These are phyloP conservation scores for Ceratocystis papillata DNA, from an alignment of 2,329 filamentous ascomycete genomes.

Conservation along the genomic window DNA sequence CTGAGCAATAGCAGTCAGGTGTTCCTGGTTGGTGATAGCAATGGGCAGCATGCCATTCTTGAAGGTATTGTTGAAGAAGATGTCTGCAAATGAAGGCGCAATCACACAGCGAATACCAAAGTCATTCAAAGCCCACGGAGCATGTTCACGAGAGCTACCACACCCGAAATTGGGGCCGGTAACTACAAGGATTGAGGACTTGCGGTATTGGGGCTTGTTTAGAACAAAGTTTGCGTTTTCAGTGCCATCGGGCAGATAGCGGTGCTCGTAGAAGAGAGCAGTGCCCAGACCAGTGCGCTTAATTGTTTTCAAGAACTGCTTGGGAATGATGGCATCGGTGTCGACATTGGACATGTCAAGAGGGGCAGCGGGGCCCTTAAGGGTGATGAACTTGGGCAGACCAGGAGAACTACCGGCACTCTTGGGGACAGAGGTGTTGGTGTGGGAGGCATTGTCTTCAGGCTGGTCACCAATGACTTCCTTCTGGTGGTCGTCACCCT, in stretches of 20 bases:
- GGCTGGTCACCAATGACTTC: constrained; percentile 48
- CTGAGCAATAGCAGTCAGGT: constrained; percentile 58
- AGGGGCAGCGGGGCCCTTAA: constrained; percentile 80
- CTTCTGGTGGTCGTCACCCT: constrained; percentile 41
- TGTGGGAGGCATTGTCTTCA: constrained; percentile 53
- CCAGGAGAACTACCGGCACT: constrained; percentile 46
- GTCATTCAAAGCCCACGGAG: constrained; percentile 91
- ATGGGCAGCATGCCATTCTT: constrained; percentile 99
- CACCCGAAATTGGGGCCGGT: constrained; percentile 94
- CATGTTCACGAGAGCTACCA: constrained; percentile 84
- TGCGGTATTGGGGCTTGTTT: constrained; percentile 77
- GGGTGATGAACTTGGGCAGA: constrained; percentile 70
- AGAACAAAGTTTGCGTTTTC: constrained; percentile 77
- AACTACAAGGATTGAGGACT: constrained; percentile 79
- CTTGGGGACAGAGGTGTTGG: constrained; percentile 45
- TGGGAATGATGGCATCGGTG: constrained; percentile 98
- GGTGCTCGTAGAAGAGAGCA: constrained; percentile 76
- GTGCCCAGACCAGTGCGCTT: constrained; percentile 88
- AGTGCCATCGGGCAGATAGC: constrained; percentile 61
- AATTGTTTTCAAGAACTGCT: constrained; percentile 98
- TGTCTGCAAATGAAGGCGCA: constrained; percentile 62
- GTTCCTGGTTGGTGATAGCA: constrained; percentile 54
- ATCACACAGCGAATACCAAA: constrained; percentile 94
- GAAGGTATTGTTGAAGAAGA: constrained; percentile 99
- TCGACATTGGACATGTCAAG: constrained; percentile 85